Evolutionary conservation across 2,329 filamentous ascomycete species (phyloP).

Genomic region (Colletotrichum nymphaeae): DNA sequence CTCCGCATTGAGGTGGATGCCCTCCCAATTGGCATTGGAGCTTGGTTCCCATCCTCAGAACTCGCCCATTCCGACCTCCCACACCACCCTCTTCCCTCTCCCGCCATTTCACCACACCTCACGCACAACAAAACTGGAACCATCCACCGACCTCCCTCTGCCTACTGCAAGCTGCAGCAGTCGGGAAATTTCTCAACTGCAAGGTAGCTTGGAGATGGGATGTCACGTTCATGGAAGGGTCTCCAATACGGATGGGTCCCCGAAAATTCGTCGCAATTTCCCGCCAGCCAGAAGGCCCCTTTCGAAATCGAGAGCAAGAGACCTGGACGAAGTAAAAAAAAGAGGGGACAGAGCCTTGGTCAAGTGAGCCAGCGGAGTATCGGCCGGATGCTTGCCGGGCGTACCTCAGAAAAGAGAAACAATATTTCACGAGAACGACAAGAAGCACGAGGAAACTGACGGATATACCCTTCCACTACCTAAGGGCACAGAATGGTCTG

Average conservation of each 20-base stretch:
- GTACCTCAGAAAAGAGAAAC: constrained; percentile 1
- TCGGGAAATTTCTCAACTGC: constrained; percentile 22
- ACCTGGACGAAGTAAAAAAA: background rate
- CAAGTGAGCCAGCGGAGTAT: constrained; percentile 13
- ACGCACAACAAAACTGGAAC: constrained; percentile 8
- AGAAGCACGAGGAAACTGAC: background rate
- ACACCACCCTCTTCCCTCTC: background rate
- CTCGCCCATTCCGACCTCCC: background rate
- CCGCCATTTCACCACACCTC: background rate
- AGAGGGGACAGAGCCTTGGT: background rate
- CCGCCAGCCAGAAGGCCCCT: constrained; percentile 28
- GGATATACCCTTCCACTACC: background rate
- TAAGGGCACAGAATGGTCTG: background rate
- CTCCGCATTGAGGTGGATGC: background rate
- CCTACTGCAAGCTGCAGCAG: background rate
- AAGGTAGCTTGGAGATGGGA: constrained; percentile 23
- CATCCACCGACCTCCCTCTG: background rate
- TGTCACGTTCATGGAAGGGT: constrained; percentile 2
- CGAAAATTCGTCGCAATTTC: constrained; percentile 29
- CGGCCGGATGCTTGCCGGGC: constrained; percentile 9
- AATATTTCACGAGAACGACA: constrained; percentile 7
- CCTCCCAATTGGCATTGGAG: background rate
- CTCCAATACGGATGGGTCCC: background rate
- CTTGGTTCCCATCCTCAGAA: background rate
- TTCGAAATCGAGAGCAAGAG: background rate